These are phyloP conservation scores for Sclerotinia trifoliorum DNA, from an alignment of 2,329 filamentous ascomycete species.

Conservation along the genomic window DNA sequence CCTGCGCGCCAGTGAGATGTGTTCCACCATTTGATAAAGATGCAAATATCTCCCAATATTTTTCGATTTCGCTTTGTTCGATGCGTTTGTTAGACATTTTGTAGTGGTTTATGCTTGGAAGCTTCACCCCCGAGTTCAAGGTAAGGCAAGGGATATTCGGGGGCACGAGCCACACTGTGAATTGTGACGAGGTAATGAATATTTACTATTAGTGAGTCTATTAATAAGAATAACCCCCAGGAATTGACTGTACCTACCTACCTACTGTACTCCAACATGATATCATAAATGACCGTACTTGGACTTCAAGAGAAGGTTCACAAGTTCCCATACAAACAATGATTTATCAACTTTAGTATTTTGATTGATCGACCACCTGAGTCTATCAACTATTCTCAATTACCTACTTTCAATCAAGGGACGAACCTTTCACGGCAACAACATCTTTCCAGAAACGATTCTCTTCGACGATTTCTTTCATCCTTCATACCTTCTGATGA, in stretches of 20 bases:
- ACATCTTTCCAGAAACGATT: neutral
- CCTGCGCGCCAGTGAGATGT: constrained; percentile 67
- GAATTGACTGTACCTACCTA: neutral
- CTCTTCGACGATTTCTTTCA: neutral
- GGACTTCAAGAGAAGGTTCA: neutral
- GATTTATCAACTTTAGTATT: neutral
- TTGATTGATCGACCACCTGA: neutral
- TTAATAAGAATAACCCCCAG: neutral
- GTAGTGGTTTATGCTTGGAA: constrained; percentile 9
- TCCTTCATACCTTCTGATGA: neutral
- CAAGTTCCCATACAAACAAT: neutral
- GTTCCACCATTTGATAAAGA: constrained; percentile 63
- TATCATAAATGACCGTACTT: neutral
- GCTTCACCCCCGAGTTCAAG: constrained; percentile 2
- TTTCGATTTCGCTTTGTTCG: constrained; percentile 71
- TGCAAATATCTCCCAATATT: constrained; percentile 78
- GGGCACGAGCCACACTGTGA: neutral
- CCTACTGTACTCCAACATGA: neutral
- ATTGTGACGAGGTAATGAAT: neutral
- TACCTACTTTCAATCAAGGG: neutral
- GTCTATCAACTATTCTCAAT: neutral
- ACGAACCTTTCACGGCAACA: neutral
- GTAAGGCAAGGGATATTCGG: neutral
- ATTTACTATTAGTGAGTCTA: no score
- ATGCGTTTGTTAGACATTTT: constrained; percentile 52